phyloP scores from a whole-genome alignment of 805 yeast genomes.

The Ogataea philodendri region DNA sequence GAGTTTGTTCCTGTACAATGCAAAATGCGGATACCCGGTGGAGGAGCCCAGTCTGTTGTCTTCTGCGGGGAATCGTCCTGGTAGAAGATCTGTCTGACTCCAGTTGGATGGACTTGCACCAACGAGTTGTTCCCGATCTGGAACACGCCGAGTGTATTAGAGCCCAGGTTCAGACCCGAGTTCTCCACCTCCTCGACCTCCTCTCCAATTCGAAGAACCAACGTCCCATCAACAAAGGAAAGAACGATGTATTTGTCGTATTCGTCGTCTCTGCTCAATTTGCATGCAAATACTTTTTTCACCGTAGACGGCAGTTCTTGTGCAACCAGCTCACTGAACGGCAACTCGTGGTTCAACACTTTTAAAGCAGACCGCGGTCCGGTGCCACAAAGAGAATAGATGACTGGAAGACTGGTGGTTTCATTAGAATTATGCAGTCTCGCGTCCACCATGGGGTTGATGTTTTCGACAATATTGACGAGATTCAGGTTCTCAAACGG shows the following conservation, averaged over 20 bases:
- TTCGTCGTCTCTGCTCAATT: constrained; percentile 40
- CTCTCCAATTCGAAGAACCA: constrained; percentile 76
- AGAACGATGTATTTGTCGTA: constrained; percentile 65
- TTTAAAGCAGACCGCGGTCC: constrained; percentile 47
- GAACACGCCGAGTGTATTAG: constrained; percentile 64
- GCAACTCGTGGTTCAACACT: constrained; percentile 54
- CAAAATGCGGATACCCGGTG: constrained; percentile 65
- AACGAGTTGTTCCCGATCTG: constrained; percentile 64
- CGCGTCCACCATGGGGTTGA: constrained; percentile 54
- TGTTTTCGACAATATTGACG: constrained; percentile 46
- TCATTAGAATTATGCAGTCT: constrained; percentile 36
- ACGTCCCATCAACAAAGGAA: constrained; percentile 62
- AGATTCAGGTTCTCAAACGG: constrained; percentile 56
- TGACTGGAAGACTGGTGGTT: constrained; percentile 37
- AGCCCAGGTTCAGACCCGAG: constrained; percentile 55
- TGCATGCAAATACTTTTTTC: constrained; percentile 62
- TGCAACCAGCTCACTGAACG: constrained; percentile 61
- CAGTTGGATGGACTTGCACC: constrained; percentile 71
- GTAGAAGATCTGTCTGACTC: constrained; percentile 56
- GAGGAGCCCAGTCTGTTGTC: constrained; percentile 73
- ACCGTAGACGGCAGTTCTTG: constrained; percentile 74
- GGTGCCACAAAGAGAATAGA: constrained; percentile 43
- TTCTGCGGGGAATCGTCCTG: constrained; percentile 30
- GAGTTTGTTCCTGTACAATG: constrained; percentile 60
- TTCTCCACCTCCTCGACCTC: constrained; percentile 66